phyloP scores from a whole-genome alignment of 208 protist genomes.

The Zelonia costaricensis region DNA sequence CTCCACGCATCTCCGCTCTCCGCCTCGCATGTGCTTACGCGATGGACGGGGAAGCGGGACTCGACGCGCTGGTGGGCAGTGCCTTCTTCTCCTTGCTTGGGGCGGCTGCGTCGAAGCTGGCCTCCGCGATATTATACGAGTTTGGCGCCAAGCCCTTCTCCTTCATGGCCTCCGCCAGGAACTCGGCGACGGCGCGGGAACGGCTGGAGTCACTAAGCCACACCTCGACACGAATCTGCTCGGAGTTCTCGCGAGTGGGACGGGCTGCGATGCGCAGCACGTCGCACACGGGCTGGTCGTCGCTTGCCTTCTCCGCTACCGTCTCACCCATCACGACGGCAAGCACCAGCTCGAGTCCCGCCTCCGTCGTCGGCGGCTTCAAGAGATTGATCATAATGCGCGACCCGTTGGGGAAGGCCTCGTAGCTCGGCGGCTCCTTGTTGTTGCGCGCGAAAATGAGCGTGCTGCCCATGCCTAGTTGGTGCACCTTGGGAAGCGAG shows the following conservation, averaged over 20 bases:
- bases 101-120: constrained; percentile 45
- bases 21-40: too few species aligned
- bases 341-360: constrained; percentile 68
- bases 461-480: constrained; percentile 76
- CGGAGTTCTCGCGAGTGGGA: constrained; percentile 59
- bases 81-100: constrained; percentile 30
- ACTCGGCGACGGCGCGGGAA: constrained; percentile 46
- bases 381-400: constrained; percentile 76
- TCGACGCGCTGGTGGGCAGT: constrained; percentile 3
- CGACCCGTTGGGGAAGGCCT: constrained; percentile 84
- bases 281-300: constrained; percentile 74
- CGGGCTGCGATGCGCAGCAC: constrained; percentile 79
- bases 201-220: constrained; percentile 83
- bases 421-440: constrained; percentile 83
- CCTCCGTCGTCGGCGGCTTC: constrained; percentile 59
- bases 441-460: constrained; percentile 85
- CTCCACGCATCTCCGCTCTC: too few species aligned
- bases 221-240: constrained; percentile 80
- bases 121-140: constrained; percentile 65
- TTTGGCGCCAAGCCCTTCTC: constrained; percentile 42
- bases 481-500: constrained; percentile 82
- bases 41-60: not conserved
- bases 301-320: constrained; percentile 52
- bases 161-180: constrained; percentile 53
- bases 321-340: constrained; percentile 77